A percentile compares a stretch with the other conserved stretches of the same genome.
Evolutionary conservation across 306 rosid genomes (phyloP).

Genomic region (Cicer judaicum): DNA sequence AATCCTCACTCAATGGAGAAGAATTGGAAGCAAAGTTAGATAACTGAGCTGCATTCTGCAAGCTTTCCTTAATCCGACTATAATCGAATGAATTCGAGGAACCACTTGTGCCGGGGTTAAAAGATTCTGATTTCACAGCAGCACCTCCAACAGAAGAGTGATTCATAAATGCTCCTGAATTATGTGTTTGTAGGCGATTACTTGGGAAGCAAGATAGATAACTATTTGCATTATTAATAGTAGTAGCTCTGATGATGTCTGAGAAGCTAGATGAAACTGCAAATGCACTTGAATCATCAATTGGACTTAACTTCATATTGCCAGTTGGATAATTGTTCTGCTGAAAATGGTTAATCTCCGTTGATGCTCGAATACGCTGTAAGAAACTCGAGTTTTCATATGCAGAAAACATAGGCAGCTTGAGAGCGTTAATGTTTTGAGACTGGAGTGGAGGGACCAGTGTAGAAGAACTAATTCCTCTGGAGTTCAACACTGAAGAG

Average conservation of each 20-base stretch:
- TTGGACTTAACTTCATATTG: slow-evolving; percentile 48
- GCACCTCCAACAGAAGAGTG: slow-evolving; percentile 49
- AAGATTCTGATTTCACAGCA: slow-evolving; percentile 46
- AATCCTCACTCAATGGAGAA: neutral
- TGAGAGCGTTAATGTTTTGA: slow-evolving; percentile 50
- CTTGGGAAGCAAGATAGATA: neutral
- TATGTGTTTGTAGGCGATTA: slow-evolving; percentile 40
- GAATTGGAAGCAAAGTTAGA: neutral
- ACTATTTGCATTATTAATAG: neutral
- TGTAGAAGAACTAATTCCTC: slow-evolving; percentile 61
- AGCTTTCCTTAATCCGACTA: slow-evolving; percentile 25
- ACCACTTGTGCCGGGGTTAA: slow-evolving; percentile 45
- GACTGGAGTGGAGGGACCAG: slow-evolving; percentile 47
- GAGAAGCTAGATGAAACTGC: neutral
- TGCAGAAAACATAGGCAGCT: slow-evolving; percentile 46
- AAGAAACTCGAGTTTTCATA: slow-evolving; percentile 55
- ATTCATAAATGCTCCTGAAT: slow-evolving; percentile 46
- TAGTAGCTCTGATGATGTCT: neutral
- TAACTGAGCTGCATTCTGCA: neutral
- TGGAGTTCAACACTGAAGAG: slow-evolving; percentile 51
- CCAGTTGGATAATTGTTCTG: slow-evolving; percentile 46
- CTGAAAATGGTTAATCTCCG: slow-evolving; percentile 53
- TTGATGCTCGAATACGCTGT: slow-evolving; percentile 51
- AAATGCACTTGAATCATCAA: slow-evolving; percentile 13
- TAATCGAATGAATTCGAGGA: slow-evolving; percentile 55